Conservation (phyloP, 441 rosid species). For the Erodium texanum region DNA sequence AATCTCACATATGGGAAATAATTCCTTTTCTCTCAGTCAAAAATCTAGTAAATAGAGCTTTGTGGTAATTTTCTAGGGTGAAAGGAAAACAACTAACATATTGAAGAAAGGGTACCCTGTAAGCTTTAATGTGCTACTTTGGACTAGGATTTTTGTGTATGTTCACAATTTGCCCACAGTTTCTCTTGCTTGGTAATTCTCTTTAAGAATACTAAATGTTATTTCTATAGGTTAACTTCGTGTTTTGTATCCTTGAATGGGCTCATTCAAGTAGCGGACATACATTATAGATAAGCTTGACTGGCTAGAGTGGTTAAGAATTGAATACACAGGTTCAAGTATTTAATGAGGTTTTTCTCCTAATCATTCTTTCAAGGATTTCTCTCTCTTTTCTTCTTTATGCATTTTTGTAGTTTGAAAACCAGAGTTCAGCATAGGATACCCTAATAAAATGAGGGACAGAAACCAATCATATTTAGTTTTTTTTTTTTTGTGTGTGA, state of each 20-base stretch:
- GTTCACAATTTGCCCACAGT: not conserved
- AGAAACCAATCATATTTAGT: not conserved
- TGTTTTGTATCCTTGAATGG: not conserved
- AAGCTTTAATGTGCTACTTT: not conserved
- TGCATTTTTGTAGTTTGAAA: not conserved
- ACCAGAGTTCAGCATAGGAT: not conserved
- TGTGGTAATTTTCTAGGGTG: not conserved
- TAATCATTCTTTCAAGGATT: not conserved
- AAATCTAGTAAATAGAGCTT: not conserved
- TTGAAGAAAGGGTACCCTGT: not conserved
- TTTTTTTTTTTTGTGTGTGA: conserved; percentile 20
- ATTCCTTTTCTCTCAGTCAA: not conserved
- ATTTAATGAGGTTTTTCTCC: not conserved
- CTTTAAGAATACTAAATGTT: too few relatives aligned
- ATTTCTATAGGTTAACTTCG: not conserved
- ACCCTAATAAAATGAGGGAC: not conserved
- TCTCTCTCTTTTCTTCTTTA: not conserved
- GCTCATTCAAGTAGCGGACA: not conserved
- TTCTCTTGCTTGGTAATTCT: too few relatives aligned
- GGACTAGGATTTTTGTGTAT: not conserved
- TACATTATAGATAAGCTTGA: not conserved
- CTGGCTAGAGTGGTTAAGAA: not conserved
- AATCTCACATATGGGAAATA: not conserved
- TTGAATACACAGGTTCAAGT: not conserved
- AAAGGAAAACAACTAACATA: not conserved